Evolutionary conservation across 805 yeast species (phyloP).

Genomic region (Candida glaebosa): DNA sequence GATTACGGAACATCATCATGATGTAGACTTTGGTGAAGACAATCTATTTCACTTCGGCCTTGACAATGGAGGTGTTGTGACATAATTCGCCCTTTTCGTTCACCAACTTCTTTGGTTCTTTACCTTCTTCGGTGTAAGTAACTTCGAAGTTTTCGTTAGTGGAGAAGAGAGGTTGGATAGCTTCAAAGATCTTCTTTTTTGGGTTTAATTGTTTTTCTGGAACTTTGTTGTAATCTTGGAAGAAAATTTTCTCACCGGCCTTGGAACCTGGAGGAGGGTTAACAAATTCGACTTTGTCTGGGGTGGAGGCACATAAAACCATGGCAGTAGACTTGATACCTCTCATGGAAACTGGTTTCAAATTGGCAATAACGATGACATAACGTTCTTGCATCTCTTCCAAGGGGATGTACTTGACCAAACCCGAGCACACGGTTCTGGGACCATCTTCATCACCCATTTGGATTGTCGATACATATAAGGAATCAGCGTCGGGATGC

Average conservation of each 20-base stretch:
- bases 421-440: conserved; percentile 96
- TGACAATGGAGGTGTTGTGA: conserved; percentile 65
- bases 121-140: conserved; percentile 76
- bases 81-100: conserved; percentile 77
- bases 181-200: conserved; percentile 97
- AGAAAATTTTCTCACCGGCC: conserved; percentile 95
- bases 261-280: conserved; percentile 90
- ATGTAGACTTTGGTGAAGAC: too few relatives aligned
- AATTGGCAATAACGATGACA: conserved; percentile 89
- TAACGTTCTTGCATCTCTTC: conserved; percentile 95
- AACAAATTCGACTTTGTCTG: conserved; percentile 77
- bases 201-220: conserved; percentile 95
- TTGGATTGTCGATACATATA: conserved; percentile 94
- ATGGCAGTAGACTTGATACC: conserved; percentile 93
- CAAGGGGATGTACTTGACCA: conserved; percentile 81
- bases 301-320: conserved; percentile 92
- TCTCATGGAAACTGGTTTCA: conserved; percentile 97
- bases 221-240: conserved; percentile 82
- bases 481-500: conserved; percentile 97
- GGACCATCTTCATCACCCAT: conserved; percentile 97
- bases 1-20: too few relatives aligned
- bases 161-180: conserved; percentile 85
- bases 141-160: conserved; percentile 77
- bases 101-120: conserved; percentile 67
- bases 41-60: conserved; percentile 59